Evolutionary conservation across 2,329 filamentous ascomycete genomes (phyloP), one percentile per base, ranked within the genome.

Genomic region (Orbilia ellipsospora): DNA sequence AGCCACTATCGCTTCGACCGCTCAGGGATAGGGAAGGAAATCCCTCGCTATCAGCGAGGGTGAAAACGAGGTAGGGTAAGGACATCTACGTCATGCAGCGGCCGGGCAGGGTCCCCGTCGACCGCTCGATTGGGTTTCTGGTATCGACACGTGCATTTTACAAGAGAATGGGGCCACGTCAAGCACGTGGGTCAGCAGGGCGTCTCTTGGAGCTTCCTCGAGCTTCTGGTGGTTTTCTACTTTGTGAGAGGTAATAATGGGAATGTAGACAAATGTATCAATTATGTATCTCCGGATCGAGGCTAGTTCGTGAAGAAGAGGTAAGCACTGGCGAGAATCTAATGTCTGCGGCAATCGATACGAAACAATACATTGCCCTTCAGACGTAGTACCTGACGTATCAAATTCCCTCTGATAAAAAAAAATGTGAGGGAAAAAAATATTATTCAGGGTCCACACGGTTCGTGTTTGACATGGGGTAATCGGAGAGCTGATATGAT

Each of bases 361-460:
- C 55, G 18, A 45, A 42, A 18, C 36, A 48, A 61, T 66, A 73
- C 68, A 52, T 61, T 3, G 20, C 16, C 50, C 6, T n/a, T 65
- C n/a, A 2, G 13, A n/a, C 23, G 23, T n/a, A 23, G 42, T 61
- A 50, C 57, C 23, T 44, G 20, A n/a, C 13, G 15, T 48, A 18
- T 48, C 15, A 48, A 48, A n/a, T 18, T n/a, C 44, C 16, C 16
- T 15, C 44, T 6, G 28, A 5, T 48, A 48, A 48, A n/a, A 59
- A 65, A 60, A 57, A 59, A 54, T 54, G 45, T 54, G 61, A 66
- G 51, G 44, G 44, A 42, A 65, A 62, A 42, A 73, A 62, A 50
- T 8, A 15, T 44, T 15, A 36, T 44, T 68, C 72, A 75, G 72
- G 72, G 72, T 75, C 72, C 72, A 75, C 72, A 69, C 72, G 13